Conservation (phyloP, 371 early-diverging fungal genomes). For the Mortierella sp. region DNA sequence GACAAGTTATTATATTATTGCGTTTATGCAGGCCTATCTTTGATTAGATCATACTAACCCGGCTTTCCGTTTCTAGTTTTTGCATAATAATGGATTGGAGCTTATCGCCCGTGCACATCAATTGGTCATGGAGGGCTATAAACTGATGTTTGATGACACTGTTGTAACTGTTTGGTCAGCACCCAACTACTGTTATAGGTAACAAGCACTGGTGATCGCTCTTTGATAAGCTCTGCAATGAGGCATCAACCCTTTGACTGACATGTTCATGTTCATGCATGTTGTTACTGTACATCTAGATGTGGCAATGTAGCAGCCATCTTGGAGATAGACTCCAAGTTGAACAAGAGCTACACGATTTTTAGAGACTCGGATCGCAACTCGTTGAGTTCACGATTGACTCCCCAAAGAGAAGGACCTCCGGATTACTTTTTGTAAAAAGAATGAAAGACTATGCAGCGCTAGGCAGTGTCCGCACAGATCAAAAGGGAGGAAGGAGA, state of each 20-base stretch:
- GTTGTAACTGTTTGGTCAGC: conserved; percentile 99
- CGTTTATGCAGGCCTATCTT: neutral
- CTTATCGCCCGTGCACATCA: conserved; percentile 99
- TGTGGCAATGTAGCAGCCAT: conserved; percentile 99
- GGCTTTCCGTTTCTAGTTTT: conserved; percentile 65
- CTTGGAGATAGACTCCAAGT: conserved; percentile 94
- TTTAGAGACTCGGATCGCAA: conserved; percentile 89
- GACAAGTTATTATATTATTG: neutral
- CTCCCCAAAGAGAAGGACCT: conserved; percentile 76
- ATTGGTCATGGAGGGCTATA: conserved; percentile 99
- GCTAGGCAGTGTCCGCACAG: neutral
- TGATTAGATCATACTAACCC: too few relatives aligned
- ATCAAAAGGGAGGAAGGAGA: neutral
- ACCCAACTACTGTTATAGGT: conserved; percentile 98
- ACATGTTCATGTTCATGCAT: too few relatives aligned
- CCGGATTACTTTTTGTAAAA: conserved; percentile 93
- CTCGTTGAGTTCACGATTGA: conserved; percentile 49
- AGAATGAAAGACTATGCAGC: neutral
- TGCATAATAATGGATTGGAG: conserved; percentile 91
- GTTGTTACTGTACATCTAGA: conserved; percentile 50
- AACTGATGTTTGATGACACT: conserved; percentile 94
- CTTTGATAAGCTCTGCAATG: neutral
- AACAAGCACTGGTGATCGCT: conserved; percentile 3
- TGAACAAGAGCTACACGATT: conserved; percentile 85
- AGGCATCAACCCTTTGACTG: neutral